These are phyloP conservation scores for Carex myosuroides DNA, from an alignment of 176 grass and related monocot species.

Conservation along the genomic window DNA sequence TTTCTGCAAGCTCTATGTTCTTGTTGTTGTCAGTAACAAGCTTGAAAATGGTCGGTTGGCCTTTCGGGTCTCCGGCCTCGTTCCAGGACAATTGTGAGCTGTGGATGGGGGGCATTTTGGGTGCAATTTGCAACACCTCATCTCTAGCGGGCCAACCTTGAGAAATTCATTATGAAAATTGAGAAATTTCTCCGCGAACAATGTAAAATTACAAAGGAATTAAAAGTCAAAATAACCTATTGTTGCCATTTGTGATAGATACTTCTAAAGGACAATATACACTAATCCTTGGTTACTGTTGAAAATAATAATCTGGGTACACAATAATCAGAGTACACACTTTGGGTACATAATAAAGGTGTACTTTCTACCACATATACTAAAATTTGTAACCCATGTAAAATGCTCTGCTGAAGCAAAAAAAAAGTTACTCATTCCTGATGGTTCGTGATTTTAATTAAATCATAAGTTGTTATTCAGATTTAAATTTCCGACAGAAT, in stretches of 20 bases:
- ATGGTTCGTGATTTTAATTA: not conserved
- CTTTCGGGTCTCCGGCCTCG: slow-evolving; percentile 21
- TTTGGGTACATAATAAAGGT: not conserved
- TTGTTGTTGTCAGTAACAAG: slow-evolving; percentile 30
- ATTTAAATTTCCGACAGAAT: not conserved
- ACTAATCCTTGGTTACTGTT: too few relatives aligned
- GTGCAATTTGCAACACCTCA: slow-evolving; percentile 35
- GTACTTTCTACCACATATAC: not conserved
- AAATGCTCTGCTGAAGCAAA: not conserved
- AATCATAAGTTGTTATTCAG: not conserved
- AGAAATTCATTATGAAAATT: not conserved
- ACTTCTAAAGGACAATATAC: too few relatives aligned
- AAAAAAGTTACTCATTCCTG: not conserved
- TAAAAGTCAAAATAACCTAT: too few relatives aligned
- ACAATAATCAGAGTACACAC: too few relatives aligned
- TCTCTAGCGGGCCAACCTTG: slow-evolving; percentile 33
- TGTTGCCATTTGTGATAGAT: too few relatives aligned
- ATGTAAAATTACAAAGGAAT: too few relatives aligned
- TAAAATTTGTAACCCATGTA: not conserved
- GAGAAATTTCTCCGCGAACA: too few relatives aligned
- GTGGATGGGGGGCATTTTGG: slow-evolving; percentile 29
- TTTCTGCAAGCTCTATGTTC: slow-evolving; percentile 28
- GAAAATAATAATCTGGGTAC: too few relatives aligned
- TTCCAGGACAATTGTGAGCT: slow-evolving; percentile 41
- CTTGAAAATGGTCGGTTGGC: slow-evolving; percentile 33